Percentiles rank a stretch among this genome's conserved stretches.
Evolutionary conservation across 495 filamentous ascomycete species (phyloP).

Genomic region (Cercophora samala): DNA sequence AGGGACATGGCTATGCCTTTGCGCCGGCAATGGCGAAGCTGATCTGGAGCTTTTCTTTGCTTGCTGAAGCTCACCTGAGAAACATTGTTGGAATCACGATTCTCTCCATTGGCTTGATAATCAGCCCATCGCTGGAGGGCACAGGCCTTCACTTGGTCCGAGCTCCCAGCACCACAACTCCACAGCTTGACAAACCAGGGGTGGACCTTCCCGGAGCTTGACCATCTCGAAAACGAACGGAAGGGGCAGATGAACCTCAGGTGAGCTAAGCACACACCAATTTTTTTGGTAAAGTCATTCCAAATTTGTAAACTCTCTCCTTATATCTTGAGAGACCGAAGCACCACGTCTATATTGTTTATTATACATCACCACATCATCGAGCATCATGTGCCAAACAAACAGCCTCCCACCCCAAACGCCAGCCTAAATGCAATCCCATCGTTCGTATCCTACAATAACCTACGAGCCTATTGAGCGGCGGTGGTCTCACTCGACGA

Average conservation of each 20-base stretch:
- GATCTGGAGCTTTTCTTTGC: background rate
- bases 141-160: background rate
- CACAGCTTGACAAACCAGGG: background rate
- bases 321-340: background rate
- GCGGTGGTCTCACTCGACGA: background rate
- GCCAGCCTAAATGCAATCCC: background rate
- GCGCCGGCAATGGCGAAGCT: constrained; percentile 19
- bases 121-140: constrained; percentile 19
- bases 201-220: no score
- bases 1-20: constrained; percentile 40
- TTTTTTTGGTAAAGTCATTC: background rate
- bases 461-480: background rate
- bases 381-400: no score
- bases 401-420: background rate
- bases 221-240: background rate
- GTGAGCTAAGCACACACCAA: background rate
- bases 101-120: constrained; percentile 1
- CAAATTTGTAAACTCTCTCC: background rate
- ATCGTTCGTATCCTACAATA: background rate
- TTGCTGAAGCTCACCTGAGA: constrained; percentile 14
- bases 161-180: background rate
- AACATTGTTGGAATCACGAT: constrained; percentile 8
- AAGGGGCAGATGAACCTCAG: background rate
- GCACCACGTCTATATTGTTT: background rate
- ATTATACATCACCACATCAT: background rate